Evolutionary conservation across 768 basidiomycete genomes (phyloP), one percentile per base, ranked within the genome.

Genomic region (Galerina marginata): DNA sequence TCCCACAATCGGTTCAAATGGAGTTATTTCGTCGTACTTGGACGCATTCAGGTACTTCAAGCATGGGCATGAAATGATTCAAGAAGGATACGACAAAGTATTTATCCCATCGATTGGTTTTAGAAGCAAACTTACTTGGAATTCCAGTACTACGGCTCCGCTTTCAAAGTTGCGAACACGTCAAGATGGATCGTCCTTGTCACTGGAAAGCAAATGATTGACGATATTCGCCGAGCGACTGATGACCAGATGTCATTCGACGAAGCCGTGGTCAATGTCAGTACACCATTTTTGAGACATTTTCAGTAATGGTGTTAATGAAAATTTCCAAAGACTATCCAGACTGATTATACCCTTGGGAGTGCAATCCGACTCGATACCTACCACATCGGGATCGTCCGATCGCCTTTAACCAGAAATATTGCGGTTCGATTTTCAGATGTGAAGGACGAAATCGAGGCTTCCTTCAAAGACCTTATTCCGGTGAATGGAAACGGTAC

Each of bases 191-290:
- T 64, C 14, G 65, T 71, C 38, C 66, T 86, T 10, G 67, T 82
- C 26, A 74, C 74, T n/a, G 79, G 82, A 0, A 70, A 72, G 0
- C 59, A 77, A 36, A 72, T 81, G 59, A 67, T 86, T 6, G 79
- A 86, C 4, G 86, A 87, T 44, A 65, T 87, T 16, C 76, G 82
- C 36, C 67, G 62, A 54, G 74, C 75, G 1, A 54, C 61, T 1
- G 71, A 75, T 1, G 71, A 75, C 1, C 61, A 72, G 15, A 61
- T 77, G 4, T 73, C 70, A 2, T 71, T 76, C 36, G 48, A 49
- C 7, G 71, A 70, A 38, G 70, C 72, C 16, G 46, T 68, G 23
- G 29, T 33, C 29, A 33, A 33, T 33, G 29, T 33, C 29, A 20
- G 20, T 20, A 20, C 20, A 20, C 20, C 20, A 20, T 20, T 20